These are phyloP conservation scores for Lipomyces kockii DNA, from an alignment of 805 yeast species.

Conservation along the genomic window DNA sequence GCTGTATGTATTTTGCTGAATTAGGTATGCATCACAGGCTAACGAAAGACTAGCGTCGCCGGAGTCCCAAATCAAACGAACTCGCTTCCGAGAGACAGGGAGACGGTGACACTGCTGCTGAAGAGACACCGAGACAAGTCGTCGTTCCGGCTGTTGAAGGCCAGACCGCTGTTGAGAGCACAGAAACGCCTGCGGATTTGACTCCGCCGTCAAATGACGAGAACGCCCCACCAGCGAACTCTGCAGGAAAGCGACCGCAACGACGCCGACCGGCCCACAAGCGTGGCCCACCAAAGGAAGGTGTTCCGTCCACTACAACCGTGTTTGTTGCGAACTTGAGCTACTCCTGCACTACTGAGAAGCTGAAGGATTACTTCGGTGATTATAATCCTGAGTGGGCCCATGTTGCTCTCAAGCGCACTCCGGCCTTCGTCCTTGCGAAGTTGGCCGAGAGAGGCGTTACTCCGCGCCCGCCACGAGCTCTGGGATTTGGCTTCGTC, in stretches of 20 bases:
- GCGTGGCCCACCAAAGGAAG: conserved; percentile 49
- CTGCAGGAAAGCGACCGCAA: conserved; percentile 17
- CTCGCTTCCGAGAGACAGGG: not conserved
- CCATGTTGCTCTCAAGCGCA: conserved; percentile 59
- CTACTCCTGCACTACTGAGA: conserved; percentile 46
- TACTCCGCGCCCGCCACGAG: conserved; percentile 55
- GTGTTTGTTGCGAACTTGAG: conserved; percentile 67
- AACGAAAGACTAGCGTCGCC: conserved; percentile 1
- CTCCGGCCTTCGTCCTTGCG: conserved; percentile 53
- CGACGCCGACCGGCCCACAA: conserved; percentile 29
- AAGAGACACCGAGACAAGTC: not conserved
- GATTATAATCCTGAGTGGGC: conserved; percentile 60
- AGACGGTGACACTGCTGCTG: not conserved
- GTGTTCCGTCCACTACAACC: conserved; percentile 61
- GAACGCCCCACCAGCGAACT: conserved; percentile 12
- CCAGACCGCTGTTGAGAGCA: conserved; percentile 12
- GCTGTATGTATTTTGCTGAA: not conserved
- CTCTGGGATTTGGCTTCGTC: conserved; percentile 66
- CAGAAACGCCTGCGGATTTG: conserved; percentile 18
- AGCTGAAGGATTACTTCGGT: conserved; percentile 39
- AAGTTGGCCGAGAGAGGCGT: conserved; percentile 54
- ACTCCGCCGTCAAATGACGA: conserved; percentile 5
- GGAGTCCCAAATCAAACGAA: not conserved
- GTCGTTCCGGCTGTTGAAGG: conserved; percentile 1
- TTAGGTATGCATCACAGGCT: not conserved